phyloP scores from a whole-genome alignment of 148 eudicot genomes.

The Dysphania ambrosioides region DNA sequence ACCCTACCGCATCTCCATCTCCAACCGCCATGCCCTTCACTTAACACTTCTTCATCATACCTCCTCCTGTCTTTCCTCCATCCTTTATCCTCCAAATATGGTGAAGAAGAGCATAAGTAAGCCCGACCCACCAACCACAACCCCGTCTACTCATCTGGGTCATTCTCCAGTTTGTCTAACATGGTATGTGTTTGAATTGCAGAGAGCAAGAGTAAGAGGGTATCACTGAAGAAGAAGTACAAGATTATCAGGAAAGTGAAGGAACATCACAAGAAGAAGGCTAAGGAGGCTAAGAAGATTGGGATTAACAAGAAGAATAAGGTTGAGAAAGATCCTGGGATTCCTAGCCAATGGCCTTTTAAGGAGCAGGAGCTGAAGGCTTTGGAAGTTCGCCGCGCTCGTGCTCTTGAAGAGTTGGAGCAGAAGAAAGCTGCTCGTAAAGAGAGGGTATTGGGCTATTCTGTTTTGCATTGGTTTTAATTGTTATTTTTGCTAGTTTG shows the following conservation, averaged over 20 bases:
- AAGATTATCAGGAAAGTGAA: constrained; percentile 80
- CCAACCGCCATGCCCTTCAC: not conserved
- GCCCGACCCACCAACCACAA: not conserved
- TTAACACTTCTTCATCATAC: not conserved
- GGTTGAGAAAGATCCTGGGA: constrained; percentile 92
- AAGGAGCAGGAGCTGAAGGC: constrained; percentile 95
- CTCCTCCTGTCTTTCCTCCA: not conserved
- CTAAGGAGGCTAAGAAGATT: constrained; percentile 83
- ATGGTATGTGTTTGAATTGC: not conserved
- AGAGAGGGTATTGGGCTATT: constrained; percentile 80
- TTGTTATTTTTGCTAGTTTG: no score
- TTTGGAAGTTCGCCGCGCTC: constrained; percentile 71
- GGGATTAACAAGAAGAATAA: constrained; percentile 58
- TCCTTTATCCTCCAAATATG: constrained; percentile 34
- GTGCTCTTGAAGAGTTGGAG: constrained; percentile 66
- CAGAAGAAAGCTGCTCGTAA: constrained; percentile 90
- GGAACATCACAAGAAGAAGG: constrained; percentile 91
- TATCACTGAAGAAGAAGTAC: constrained; percentile 66
- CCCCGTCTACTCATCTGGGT: not conserved
- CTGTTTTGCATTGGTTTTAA: no score
- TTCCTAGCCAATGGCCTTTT: constrained; percentile 97
- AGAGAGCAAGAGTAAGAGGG: constrained; percentile 96
- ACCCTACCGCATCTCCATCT: constrained; percentile 4
- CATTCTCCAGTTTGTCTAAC: no score
- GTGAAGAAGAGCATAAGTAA: constrained; percentile 80